Evolutionary conservation across 441 rosid genomes (phyloP).

Genomic region (Populus trichocarpa): DNA sequence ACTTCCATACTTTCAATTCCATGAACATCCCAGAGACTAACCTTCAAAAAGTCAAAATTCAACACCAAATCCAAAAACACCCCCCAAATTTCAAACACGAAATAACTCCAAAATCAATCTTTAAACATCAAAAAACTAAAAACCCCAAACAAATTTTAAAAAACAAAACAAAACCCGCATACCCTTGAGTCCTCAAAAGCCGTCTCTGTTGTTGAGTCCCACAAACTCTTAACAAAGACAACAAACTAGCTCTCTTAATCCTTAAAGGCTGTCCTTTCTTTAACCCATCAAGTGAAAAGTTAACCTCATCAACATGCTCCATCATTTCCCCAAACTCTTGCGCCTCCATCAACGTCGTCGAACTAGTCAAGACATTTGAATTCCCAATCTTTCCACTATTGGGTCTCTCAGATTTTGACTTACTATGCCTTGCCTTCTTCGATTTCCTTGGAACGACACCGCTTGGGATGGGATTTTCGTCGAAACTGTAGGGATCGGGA

Average conservation of each 20-base stretch:
- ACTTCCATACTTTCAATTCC: slow-evolving; percentile 1
- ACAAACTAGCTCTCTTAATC: slow-evolving; percentile 77
- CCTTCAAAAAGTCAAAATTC: not conserved
- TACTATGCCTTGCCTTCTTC: slow-evolving; percentile 24
- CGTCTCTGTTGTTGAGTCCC: slow-evolving; percentile 68
- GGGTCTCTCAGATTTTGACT: slow-evolving; percentile 13
- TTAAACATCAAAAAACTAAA: slow-evolving; percentile 5
- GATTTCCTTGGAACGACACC: slow-evolving; percentile 37
- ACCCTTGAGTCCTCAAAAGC: slow-evolving; percentile 71
- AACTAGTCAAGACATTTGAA: slow-evolving; percentile 25
- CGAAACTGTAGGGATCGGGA: slow-evolving; percentile 25
- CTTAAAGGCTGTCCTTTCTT: slow-evolving; percentile 72
- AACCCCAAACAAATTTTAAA: slow-evolving; percentile 9
- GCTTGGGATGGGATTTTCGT: slow-evolving; percentile 21
- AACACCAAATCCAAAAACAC: slow-evolving; percentile 3
- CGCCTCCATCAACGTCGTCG: slow-evolving; percentile 85
- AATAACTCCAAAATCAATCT: not conserved
- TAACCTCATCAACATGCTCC: slow-evolving; percentile 98
- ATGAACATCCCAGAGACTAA: not conserved
- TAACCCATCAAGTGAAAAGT: slow-evolving; percentile 91
- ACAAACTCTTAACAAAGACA: slow-evolving; percentile 77
- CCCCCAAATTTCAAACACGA: not conserved
- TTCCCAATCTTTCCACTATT: not conserved
- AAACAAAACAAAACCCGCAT: slow-evolving; percentile 18
- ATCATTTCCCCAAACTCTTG: slow-evolving; percentile 98